Conservation (phyloP, 768 basidiomycete genomes). For the Boletus coccyginus region DNA sequence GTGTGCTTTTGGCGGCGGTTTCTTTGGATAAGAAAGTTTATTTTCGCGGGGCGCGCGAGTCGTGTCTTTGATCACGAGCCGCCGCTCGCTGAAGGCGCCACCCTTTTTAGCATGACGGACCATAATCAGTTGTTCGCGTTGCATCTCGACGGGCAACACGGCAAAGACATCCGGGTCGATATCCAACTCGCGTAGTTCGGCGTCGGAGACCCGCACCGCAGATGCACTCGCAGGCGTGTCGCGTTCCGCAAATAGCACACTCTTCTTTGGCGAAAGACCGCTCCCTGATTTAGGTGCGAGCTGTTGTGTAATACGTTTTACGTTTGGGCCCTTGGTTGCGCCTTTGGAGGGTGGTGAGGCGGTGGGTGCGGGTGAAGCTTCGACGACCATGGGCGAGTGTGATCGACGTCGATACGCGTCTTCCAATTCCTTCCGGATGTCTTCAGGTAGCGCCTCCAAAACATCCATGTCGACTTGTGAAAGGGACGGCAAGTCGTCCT, state of each 20-base stretch:
- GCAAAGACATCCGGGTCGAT: constrained; percentile 75
- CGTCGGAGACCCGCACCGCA: constrained; percentile 46
- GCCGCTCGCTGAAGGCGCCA: constrained; percentile 39
- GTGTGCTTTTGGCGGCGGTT: constrained; percentile 56
- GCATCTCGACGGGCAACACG: constrained; percentile 59
- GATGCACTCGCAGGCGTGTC: constrained; percentile 25
- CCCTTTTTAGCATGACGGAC: constrained; percentile 49
- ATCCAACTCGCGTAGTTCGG: constrained; percentile 58
- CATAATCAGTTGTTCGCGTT: constrained; percentile 70
- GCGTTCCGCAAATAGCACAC: constrained; percentile 37
- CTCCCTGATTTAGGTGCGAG: constrained; percentile 56
- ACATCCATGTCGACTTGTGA: constrained; percentile 75
- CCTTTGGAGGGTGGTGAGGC: constrained; percentile 11
- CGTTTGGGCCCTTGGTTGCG: constrained; percentile 39
- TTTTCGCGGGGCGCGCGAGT: constrained; percentile 30
- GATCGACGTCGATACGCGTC: constrained; percentile 63
- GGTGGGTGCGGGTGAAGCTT: constrained; percentile 1
- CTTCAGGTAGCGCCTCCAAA: constrained; percentile 66
- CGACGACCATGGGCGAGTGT: constrained; percentile 41
- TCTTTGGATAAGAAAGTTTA: constrained; percentile 35
- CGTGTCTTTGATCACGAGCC: constrained; percentile 47
- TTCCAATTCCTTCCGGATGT: constrained; percentile 68
- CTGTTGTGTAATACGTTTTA: constrained; percentile 60
- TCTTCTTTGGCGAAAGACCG: constrained; percentile 37
- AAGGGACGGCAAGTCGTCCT: constrained; percentile 58